Conservation (phyloP, 2,329 filamentous ascomycete species). For the Aspergillus bombycis region DNA sequence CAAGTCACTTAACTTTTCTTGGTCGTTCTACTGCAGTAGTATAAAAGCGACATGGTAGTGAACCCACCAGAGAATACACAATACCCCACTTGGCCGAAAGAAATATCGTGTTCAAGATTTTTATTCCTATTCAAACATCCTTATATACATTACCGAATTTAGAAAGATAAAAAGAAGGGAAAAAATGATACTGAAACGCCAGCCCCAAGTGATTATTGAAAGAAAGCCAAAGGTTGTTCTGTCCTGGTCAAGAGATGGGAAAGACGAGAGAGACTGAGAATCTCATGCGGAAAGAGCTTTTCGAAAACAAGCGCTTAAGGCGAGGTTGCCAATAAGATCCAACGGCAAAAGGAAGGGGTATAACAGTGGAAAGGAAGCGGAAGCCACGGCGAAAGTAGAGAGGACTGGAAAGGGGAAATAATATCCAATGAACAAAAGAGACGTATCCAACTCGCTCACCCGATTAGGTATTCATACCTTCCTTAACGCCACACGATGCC, state of each 20-base stretch:
- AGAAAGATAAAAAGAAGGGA: constrained; percentile 5
- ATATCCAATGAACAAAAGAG: constrained; percentile 11
- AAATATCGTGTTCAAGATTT: background rate
- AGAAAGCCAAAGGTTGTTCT: constrained; percentile 7
- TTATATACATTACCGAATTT: constrained; percentile 10
- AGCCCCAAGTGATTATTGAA: background rate
- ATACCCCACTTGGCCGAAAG: background rate
- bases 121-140: constrained; percentile 12
- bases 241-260: constrained; percentile 6
- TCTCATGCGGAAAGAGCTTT: constrained; percentile 7
- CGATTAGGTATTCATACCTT: constrained; percentile 10
- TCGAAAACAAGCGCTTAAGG: constrained; percentile 5
- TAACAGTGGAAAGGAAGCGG: constrained; percentile 17
- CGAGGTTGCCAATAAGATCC: background rate
- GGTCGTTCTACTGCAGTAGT: background rate
- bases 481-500: constrained; percentile 26
- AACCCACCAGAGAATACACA: background rate
- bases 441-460: constrained; percentile 17
- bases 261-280: constrained; percentile 3
- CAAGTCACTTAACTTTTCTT: background rate
- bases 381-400: constrained; percentile 13
- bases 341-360: constrained; percentile 17
- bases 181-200: constrained; percentile 5
- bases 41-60: background rate
- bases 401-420: constrained; percentile 8